These are phyloP conservation scores for Ceriops decandra DNA, from an alignment of 345 rosid genomes.

Conservation along the genomic window DNA sequence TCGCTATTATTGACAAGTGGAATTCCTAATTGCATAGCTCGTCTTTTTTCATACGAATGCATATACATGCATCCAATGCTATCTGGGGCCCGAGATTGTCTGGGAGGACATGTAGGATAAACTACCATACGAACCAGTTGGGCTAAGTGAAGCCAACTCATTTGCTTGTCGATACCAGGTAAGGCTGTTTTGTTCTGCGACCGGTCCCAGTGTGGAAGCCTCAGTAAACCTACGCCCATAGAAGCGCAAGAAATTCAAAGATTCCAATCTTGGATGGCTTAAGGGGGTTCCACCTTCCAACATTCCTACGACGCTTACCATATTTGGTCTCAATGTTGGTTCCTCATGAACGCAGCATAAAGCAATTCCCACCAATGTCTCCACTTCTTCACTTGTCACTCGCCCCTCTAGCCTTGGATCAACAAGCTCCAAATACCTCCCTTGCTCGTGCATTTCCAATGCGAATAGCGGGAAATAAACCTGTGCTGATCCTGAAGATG, in stretches of 20 bases:
- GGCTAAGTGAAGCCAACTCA: conserved; percentile 32
- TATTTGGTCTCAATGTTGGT: conserved; percentile 22
- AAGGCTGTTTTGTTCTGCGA: conserved; percentile 28
- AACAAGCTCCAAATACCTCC: conserved; percentile 65
- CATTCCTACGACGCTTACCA: conserved; percentile 30
- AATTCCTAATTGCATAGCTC: too few relatives aligned
- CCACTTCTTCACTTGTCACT: conserved; percentile 41
- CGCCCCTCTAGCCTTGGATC: conserved; percentile 78
- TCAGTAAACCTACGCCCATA: conserved; percentile 80
- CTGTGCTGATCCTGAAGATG: conserved; percentile 18
- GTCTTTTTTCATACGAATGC: too few relatives aligned
- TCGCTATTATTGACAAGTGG: too few relatives aligned
- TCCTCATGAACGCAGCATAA: conserved; percentile 30
- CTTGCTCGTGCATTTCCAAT: conserved; percentile 50
- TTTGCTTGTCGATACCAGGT: conserved; percentile 32
- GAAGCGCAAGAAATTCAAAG: conserved; percentile 75
- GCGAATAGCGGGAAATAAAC: conserved; percentile 77
- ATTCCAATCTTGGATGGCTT: conserved; percentile 64
- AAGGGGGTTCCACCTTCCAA: conserved; percentile 40
- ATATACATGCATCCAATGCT: conserved; percentile 3
- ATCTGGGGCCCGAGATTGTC: conserved; percentile 88
- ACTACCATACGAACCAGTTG: conserved; percentile 29
- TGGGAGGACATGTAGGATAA: conserved; percentile 69
- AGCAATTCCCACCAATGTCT: conserved; percentile 23
- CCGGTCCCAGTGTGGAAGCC: conserved; percentile 55